phyloP scores from a whole-genome alignment of 2,329 filamentous ascomycete genomes.

The Fusarium sp. region DNA sequence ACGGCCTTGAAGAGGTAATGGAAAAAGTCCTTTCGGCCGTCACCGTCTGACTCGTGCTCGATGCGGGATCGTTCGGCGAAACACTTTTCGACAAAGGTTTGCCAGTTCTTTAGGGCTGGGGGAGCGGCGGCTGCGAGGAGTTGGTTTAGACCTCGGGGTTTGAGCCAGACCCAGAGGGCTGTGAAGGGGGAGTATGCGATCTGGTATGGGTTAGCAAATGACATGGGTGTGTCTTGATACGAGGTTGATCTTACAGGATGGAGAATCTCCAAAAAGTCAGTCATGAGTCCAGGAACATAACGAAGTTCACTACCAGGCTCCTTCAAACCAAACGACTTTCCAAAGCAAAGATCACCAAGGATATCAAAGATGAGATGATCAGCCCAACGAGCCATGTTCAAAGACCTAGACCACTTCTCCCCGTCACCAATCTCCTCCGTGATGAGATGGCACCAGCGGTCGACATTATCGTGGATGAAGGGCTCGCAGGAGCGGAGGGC shows the following conservation, averaged over 20 bases:
- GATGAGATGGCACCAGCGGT: conserved; percentile 26
- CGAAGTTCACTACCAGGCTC: conserved; percentile 25
- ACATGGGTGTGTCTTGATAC: not conserved
- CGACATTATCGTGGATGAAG: conserved; percentile 22
- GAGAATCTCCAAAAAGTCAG: conserved; percentile 14
- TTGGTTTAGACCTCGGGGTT: conserved; percentile 35
- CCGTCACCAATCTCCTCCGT: conserved; percentile 11
- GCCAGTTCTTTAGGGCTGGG: conserved; percentile 31
- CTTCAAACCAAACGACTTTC: conserved; percentile 34
- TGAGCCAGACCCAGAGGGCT: conserved; percentile 38
- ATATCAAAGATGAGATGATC: conserved; percentile 36
- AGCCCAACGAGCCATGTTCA: conserved; percentile 35
- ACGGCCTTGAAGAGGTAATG: conserved; percentile 32
- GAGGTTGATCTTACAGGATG: conserved; percentile 11
- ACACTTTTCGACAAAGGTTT: conserved; percentile 31
- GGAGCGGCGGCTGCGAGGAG: conserved; percentile 31
- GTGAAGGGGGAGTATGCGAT: conserved; percentile 36
- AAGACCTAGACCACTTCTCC: not conserved
- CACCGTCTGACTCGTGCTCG: conserved; percentile 10
- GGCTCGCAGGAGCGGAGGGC: conserved; percentile 23
- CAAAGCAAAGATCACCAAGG: conserved; percentile 34
- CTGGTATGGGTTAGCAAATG: not conserved
- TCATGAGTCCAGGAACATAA: conserved; percentile 27
- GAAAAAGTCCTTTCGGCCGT: conserved; percentile 39
- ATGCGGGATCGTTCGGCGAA: conserved; percentile 24